Percentiles rank a stretch among this genome's conserved stretches.
Conservation (phyloP, 306 rosid genomes). For the Castanospermum australe region DNA sequence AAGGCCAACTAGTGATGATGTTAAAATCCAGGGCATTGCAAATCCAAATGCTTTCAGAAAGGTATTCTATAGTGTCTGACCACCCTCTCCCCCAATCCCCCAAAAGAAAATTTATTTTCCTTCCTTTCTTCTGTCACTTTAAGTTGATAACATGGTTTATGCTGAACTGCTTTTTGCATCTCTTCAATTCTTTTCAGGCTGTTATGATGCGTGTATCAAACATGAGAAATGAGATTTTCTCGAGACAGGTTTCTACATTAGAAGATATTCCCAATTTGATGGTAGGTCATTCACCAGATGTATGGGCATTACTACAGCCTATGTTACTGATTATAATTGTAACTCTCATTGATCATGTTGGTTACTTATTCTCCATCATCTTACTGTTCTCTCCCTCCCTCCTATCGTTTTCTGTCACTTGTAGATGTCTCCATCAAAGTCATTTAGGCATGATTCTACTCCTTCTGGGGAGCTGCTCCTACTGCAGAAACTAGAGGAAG, state of each 20-base stretch:
- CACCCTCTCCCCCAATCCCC: background rate
- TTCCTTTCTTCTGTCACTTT: background rate
- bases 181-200: slow-evolving; percentile 61
- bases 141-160: background rate
- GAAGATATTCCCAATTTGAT: slow-evolving; percentile 53
- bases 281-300: slow-evolving; percentile 46
- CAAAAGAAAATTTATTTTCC: background rate
- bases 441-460: slow-evolving; percentile 51
- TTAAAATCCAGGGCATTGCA: slow-evolving; percentile 83
- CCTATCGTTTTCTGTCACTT: slow-evolving; percentile 21
- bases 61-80: slow-evolving; percentile 42
- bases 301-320: background rate
- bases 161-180: slow-evolving; percentile 9
- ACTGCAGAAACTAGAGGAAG: slow-evolving; percentile 87
- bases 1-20: slow-evolving; percentile 89
- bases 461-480: slow-evolving; percentile 57
- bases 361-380: background rate
- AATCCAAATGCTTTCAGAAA: slow-evolving; percentile 82
- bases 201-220: slow-evolving; percentile 66
- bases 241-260: slow-evolving; percentile 54
- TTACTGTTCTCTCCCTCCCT: background rate
- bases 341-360: slow-evolving; percentile 1
- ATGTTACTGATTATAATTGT: background rate
- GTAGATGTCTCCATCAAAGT: slow-evolving; percentile 67
- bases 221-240: slow-evolving; percentile 62